These are phyloP conservation scores for Aspergillus pseudonomiae DNA, from an alignment of 2,329 filamentous ascomycete genomes.

Conservation along the genomic window DNA sequence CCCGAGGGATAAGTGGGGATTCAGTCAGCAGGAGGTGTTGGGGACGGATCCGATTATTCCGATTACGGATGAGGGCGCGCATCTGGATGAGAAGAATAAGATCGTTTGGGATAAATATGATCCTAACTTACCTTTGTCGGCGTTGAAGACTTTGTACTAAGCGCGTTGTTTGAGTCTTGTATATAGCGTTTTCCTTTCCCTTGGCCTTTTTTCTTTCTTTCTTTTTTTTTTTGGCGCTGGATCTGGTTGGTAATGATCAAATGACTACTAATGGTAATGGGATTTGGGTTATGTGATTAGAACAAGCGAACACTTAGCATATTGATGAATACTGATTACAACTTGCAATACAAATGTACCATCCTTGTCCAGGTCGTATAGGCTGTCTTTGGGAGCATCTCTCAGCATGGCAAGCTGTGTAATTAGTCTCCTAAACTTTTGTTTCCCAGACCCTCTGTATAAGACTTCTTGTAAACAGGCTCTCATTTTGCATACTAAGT, in stretches of 20 bases:
- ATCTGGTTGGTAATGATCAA: background rate
- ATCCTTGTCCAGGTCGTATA: no score
- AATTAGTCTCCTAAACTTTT: no score
- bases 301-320: background rate
- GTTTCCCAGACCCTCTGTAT: no score
- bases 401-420: no score
- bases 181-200: background rate
- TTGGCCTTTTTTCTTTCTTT: no score
- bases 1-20: slow-evolving; percentile 71
- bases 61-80: slow-evolving; percentile 77
- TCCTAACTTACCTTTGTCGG: slow-evolving; percentile 59
- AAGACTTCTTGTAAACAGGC: no score
- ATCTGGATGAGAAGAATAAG: slow-evolving; percentile 70
- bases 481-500: no score
- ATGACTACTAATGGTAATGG: background rate
- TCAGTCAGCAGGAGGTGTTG: slow-evolving; percentile 75
- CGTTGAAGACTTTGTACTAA: slow-evolving; percentile 56
- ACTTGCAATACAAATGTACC: background rate
- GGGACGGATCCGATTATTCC: slow-evolving; percentile 71
- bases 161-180: background rate
- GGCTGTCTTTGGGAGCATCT: no score
- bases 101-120: slow-evolving; percentile 63
- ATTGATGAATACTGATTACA: background rate
- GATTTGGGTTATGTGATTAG: background rate
- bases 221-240: background rate